Percentiles rank a stretch among this genome's conserved stretches.
Conservation (phyloP, 805 yeast genomes). For the Metschnikowia dekortorum region DNA sequence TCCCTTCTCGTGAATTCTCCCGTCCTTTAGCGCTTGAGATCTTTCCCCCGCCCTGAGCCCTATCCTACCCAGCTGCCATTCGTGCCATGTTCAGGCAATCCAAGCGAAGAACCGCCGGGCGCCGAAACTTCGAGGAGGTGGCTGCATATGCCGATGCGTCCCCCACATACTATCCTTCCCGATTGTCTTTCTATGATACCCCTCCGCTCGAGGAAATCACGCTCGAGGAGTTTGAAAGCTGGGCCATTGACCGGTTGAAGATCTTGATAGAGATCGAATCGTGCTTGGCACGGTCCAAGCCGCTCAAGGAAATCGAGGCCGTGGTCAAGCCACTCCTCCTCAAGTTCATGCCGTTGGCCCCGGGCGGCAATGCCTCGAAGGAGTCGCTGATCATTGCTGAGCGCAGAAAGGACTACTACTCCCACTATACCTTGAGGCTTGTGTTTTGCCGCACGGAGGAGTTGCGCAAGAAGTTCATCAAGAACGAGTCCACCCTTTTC, state of each 20-base stretch:
- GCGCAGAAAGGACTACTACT: slow-evolving; percentile 84
- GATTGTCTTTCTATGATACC: slow-evolving; percentile 67
- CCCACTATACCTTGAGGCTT: slow-evolving; percentile 82
- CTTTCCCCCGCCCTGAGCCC: background rate
- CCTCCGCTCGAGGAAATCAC: slow-evolving; percentile 88
- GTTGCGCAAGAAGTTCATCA: slow-evolving; percentile 70
- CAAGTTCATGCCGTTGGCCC: slow-evolving; percentile 58
- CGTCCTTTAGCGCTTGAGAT: no score
- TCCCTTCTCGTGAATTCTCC: background rate
- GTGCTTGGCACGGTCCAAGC: slow-evolving; percentile 58
- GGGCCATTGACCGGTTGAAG: slow-evolving; percentile 91
- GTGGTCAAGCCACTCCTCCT: slow-evolving; percentile 62
- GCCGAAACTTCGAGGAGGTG: slow-evolving; percentile 55
- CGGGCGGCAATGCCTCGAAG: slow-evolving; percentile 26
- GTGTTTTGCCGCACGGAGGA: slow-evolving; percentile 90
- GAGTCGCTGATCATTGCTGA: slow-evolving; percentile 47
- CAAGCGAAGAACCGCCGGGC: slow-evolving; percentile 70
- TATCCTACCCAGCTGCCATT: background rate
- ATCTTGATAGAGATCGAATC: slow-evolving; percentile 82
- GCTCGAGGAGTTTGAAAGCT: slow-evolving; percentile 84
- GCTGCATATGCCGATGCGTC: slow-evolving; percentile 25
- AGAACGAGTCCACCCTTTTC: slow-evolving; percentile 72
- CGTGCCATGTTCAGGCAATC: slow-evolving; percentile 60
- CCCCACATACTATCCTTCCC: slow-evolving; percentile 44
- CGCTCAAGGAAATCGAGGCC: slow-evolving; percentile 59